A percentile compares a stretch with the other conserved stretches of the same genome.
These are phyloP conservation scores for Nephelium lappaceum DNA, from an alignment of 345 rosid genomes.

Conservation along the genomic window DNA sequence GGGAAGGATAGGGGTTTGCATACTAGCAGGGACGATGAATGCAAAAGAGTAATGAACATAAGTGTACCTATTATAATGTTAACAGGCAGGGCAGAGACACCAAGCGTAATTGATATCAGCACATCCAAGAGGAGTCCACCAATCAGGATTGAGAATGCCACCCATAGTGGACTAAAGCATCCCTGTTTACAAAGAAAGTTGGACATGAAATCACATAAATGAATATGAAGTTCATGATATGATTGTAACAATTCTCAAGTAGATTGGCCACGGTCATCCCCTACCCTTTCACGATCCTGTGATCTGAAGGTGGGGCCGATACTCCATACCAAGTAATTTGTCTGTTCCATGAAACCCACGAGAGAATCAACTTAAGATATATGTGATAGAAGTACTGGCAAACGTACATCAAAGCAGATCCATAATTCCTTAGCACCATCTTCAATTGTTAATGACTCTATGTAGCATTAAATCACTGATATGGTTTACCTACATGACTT, in stretches of 20 bases:
- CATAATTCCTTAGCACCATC: not conserved
- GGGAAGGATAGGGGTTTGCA: not conserved
- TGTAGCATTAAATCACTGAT: not conserved
- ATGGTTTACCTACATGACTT: not conserved
- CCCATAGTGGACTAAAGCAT: slow-evolving; percentile 88
- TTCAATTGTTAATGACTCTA: not conserved
- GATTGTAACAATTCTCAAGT: slow-evolving; percentile 15
- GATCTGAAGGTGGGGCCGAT: slow-evolving; percentile 65
- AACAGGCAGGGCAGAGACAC: slow-evolving; percentile 84
- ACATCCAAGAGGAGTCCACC: slow-evolving; percentile 87
- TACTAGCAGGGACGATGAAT: not conserved
- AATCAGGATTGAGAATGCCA: slow-evolving; percentile 84
- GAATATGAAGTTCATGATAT: slow-evolving; percentile 8
- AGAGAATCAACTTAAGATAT: slow-evolving; percentile 9
- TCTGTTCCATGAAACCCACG: slow-evolving; percentile 38
- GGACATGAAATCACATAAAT: slow-evolving; percentile 6
- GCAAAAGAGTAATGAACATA: not conserved
- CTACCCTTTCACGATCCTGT: slow-evolving; percentile 64
- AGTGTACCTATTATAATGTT: slow-evolving; percentile 81
- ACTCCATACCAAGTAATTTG: slow-evolving; percentile 87
- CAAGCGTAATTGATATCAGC: slow-evolving; percentile 81
- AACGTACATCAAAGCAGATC: slow-evolving; percentile 3
- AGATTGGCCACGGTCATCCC: slow-evolving; percentile 19
- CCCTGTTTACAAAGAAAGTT: slow-evolving; percentile 45
- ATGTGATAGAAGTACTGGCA: slow-evolving; percentile 11